Conservation (phyloP, 2,329 filamentous ascomycete species). For the Dactylellina cionopaga region DNA sequence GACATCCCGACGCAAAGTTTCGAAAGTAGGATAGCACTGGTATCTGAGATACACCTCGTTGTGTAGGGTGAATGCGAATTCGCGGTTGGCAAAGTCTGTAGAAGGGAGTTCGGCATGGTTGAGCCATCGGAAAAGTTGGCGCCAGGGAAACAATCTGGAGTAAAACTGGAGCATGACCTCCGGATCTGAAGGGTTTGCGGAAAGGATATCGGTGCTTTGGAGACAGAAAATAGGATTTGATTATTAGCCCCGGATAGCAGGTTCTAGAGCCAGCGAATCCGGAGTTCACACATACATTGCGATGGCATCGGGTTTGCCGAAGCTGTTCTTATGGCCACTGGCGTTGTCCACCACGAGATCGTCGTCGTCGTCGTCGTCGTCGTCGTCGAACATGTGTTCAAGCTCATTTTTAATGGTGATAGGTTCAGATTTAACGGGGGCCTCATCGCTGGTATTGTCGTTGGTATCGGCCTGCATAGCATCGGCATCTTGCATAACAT, state of each 20-base stretch:
- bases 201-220: conserved; percentile 37
- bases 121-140: conserved; percentile 95
- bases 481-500: conserved; percentile 39
- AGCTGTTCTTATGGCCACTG: conserved; percentile 16
- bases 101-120: conserved; percentile 89
- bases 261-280: neutral
- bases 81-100: conserved; percentile 88
- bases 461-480: conserved; percentile 31
- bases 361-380: conserved; percentile 20
- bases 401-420: conserved; percentile 25
- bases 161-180: conserved; percentile 94
- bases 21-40: conserved; percentile 77
- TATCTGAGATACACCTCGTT: conserved; percentile 94
- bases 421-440: conserved; percentile 4
- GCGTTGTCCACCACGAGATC: conserved; percentile 28
- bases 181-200: conserved; percentile 70
- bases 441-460: neutral
- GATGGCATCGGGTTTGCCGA: neutral
- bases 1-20: conserved; percentile 87
- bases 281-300: conserved; percentile 27
- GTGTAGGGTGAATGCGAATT: conserved; percentile 94
- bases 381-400: conserved; percentile 43
- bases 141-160: conserved; percentile 92
- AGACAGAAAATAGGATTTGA: neutral
- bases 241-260: neutral